phyloP scores from a whole-genome alignment of 169 alveolate species.

The Eimeria maxima region DNA sequence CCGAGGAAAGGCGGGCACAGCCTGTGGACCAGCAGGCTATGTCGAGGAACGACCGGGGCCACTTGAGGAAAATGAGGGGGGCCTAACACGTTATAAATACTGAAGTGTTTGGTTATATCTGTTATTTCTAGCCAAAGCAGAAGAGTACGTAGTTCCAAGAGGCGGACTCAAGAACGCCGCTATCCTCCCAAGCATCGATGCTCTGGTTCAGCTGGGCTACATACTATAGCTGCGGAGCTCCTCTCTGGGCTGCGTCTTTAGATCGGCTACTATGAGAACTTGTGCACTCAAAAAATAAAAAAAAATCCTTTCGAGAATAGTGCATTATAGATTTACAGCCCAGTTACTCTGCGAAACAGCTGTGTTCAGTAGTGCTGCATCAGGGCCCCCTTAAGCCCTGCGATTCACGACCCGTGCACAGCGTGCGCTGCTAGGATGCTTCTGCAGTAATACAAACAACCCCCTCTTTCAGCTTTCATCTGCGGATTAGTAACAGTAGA shows the following conservation, averaged over 20 bases:
- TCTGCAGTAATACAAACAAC: neutral
- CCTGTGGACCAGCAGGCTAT: conserved; percentile 11
- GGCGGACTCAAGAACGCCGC: neutral
- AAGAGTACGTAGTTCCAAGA: neutral
- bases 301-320: neutral
- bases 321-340: neutral
- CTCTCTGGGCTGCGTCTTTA: neutral
- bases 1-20: neutral
- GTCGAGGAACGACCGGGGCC: neutral
- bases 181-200: neutral
- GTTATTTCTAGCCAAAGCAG: conserved; percentile 29
- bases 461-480: neutral
- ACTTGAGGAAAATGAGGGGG: neutral
- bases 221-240: neutral
- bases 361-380: conserved; percentile 31
- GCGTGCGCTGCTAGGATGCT: conserved; percentile 10
- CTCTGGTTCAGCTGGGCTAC: conserved; percentile 31
- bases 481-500: no score
- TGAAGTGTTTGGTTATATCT: neutral
- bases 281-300: neutral
- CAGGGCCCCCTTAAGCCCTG: conserved; percentile 67
- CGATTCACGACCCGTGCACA: conserved; percentile 19
- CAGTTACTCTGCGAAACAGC: neutral
- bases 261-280: neutral
- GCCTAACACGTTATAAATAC: neutral